Evolutionary conservation across 2,329 filamentous ascomycete genomes (phyloP).

Genomic region (Escovopsis sp.): DNA sequence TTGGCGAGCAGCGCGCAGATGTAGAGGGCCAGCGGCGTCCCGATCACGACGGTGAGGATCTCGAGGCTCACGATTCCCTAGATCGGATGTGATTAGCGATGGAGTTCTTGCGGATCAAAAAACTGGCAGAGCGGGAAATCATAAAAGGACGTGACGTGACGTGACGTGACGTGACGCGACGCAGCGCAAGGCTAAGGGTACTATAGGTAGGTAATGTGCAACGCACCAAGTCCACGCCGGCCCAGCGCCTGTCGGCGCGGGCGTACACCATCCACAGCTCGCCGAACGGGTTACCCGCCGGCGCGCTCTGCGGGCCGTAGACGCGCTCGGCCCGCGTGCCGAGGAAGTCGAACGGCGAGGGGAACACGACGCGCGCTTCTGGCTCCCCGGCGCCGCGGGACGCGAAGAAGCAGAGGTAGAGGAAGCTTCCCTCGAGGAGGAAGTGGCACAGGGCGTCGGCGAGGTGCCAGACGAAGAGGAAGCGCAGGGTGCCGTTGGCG

Average conservation of each 20-base stretch:
- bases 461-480: slow-evolving; percentile 88
- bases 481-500: slow-evolving; percentile 44
- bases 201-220: too few relatives aligned
- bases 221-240: slow-evolving; percentile 42
- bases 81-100: too few relatives aligned
- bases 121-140: not conserved
- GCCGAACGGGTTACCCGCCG: slow-evolving; percentile 35
- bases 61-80: slow-evolving; percentile 49
- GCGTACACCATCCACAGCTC: slow-evolving; percentile 57
- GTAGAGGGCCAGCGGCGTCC: slow-evolving; percentile 43
- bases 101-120: not conserved
- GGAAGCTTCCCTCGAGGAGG: slow-evolving; percentile 77
- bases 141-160: too few relatives aligned
- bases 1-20: slow-evolving; percentile 46
- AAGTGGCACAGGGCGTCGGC: slow-evolving; percentile 89
- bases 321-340: slow-evolving; percentile 29
- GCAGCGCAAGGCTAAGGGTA: too few relatives aligned
- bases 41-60: slow-evolving; percentile 49
- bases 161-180: too few relatives aligned
- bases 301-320: slow-evolving; percentile 43
- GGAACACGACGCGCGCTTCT: slow-evolving; percentile 26
- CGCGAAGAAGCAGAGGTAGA: slow-evolving; percentile 86
- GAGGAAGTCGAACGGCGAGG: slow-evolving; percentile 38
- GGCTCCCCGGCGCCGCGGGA: slow-evolving; percentile 20
- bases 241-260: slow-evolving; percentile 49